Conservation (phyloP, 345 rosid species). For the Salix caprea region DNA sequence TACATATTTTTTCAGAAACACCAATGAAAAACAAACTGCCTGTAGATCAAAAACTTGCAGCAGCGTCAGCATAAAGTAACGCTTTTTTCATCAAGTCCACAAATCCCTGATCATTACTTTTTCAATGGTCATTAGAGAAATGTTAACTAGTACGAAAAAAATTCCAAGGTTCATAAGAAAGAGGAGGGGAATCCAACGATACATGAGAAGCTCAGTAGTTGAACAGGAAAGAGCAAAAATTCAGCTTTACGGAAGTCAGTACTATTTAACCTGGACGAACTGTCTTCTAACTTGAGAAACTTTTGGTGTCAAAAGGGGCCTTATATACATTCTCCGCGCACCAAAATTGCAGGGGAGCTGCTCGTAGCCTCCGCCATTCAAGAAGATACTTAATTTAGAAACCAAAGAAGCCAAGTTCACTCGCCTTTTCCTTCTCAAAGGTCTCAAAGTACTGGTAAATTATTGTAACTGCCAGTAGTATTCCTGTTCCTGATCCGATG, state of each 20-base stretch:
- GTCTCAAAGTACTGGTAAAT: conserved; percentile 87
- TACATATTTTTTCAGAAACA: too few relatives aligned
- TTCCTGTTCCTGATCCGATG: conserved; percentile 81
- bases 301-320: conserved; percentile 7
- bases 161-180: background rate
- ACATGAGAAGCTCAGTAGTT: background rate
- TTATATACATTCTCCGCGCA: conserved; percentile 7
- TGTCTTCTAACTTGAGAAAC: background rate
- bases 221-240: background rate
- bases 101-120: background rate
- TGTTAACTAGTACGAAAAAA: background rate
- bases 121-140: background rate
- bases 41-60: too few relatives aligned
- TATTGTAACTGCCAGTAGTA: conserved; percentile 78
- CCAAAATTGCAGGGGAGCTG: conserved; percentile 15
- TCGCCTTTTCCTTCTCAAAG: conserved; percentile 86
- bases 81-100: background rate
- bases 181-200: background rate
- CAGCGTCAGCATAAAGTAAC: background rate
- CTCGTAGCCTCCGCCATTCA: conserved; percentile 1
- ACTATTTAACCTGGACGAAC: background rate
- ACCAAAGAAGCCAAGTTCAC: conserved; percentile 86
- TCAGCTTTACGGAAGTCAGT: background rate
- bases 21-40: too few relatives aligned
- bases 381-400: conserved; percentile 31